Base-by-base conservation (phyloP, 345 rosid species). In the Hibiscus syriacus region DNA sequence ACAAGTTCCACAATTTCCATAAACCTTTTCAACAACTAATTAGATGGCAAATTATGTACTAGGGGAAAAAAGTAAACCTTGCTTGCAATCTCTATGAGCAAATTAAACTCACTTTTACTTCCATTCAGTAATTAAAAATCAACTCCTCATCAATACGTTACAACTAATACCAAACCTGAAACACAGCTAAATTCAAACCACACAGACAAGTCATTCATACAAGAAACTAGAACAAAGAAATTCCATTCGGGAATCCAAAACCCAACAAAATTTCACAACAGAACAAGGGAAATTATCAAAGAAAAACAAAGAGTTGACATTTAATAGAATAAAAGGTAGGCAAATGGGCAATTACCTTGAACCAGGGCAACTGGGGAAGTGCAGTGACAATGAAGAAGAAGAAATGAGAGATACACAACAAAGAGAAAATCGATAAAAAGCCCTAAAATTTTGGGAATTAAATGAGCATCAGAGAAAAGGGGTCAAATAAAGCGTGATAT, bases 401-500 rank as follows among this genome's bases (percentile, higher is more conserved):
- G 16, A 41, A 41, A 64, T 68, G 69, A 38, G 2, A 72, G 57
- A 45, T 39, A 63, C 72, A 68, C 70, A 68, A 67, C 26, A 53
- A 49, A 49, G 52, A 43, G 17, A 65, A 43, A 41, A 73, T 1
- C n/a, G 16, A 48, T n/a, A 1, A 48, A 69, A 68, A 70, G 49
- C 70, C 68, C 68, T 68, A 57, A 78, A 58, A 2, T 12, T n/a
- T 32, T 41, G 46, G 4, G 46, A 2, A 41, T 41, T 41, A 41
- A 29, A 50, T 29, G 65, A 43, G 56, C 39, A 56, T 68, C 55
- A 36, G 41, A 67, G 27, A 70, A 59, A 65, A 45, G 22, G 2
- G 38, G 73, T 75, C 53, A 71, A 73, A 68, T 34, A 64, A 55
- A 52, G 76, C 5, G 70, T 52, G 68, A 58, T 61, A 57, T 30